Evolutionary conservation across 352 stramenopile species (phyloP).

Genomic region (Thraustotheca clavata): DNA sequence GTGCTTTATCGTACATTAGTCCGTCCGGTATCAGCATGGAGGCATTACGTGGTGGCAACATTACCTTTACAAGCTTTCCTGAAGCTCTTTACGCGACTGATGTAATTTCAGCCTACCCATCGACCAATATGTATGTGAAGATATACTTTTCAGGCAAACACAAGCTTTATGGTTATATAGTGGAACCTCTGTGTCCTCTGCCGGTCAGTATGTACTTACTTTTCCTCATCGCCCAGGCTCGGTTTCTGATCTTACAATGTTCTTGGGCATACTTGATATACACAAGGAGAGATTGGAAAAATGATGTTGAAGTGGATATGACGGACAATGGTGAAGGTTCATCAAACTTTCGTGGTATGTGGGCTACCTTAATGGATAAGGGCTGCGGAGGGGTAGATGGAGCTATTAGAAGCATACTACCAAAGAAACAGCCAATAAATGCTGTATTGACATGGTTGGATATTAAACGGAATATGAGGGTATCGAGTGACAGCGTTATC

Average conservation of each 20-base stretch:
- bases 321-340: not conserved
- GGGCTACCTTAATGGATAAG: slow-evolving; percentile 20
- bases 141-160: slow-evolving; percentile 19
- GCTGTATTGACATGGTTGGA: slow-evolving; percentile 6
- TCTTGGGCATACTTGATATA: slow-evolving; percentile 12
- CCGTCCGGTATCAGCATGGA: not conserved
- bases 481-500: slow-evolving; percentile 23
- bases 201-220: slow-evolving; percentile 10
- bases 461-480: slow-evolving; percentile 17
- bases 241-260: slow-evolving; percentile 22
- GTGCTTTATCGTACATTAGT: not conserved
- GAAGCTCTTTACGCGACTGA: slow-evolving; percentile 5
- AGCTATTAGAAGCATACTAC: not conserved
- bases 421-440: not conserved
- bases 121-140: not conserved
- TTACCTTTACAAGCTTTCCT: not conserved
- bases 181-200: slow-evolving; percentile 11
- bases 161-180: slow-evolving; percentile 26
- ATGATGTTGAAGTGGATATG: not conserved
- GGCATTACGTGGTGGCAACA: not conserved
- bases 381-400: slow-evolving; percentile 4
- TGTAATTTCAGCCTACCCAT: slow-evolving; percentile 6
- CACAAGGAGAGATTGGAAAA: slow-evolving; percentile 3
- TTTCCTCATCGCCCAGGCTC: slow-evolving; percentile 12
- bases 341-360: slow-evolving; percentile 2